These are phyloP conservation scores for Rhizopogon salebrosus DNA, from an alignment of 768 basidiomycete genomes.

Conservation along the genomic window DNA sequence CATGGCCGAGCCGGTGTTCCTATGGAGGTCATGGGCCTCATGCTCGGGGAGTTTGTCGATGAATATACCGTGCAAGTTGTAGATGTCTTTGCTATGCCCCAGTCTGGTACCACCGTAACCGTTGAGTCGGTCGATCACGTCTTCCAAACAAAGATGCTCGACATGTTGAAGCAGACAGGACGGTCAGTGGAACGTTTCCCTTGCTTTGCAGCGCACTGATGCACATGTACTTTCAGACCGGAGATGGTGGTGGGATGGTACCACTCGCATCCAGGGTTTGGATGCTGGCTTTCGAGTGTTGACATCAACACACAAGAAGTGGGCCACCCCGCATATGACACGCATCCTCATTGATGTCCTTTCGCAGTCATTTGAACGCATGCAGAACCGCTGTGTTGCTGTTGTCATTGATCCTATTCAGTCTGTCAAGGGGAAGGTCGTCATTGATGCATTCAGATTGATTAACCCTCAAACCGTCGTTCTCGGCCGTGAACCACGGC, in stretches of 20 bases:
- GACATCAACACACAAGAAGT: constrained; percentile 99
- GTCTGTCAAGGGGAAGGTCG: constrained; percentile 97
- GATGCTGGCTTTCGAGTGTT: constrained; percentile 98
- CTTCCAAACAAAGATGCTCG: constrained; percentile 96
- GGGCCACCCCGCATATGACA: constrained; percentile 12
- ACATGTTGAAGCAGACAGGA: constrained; percentile 99
- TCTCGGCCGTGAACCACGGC: constrained; percentile 89
- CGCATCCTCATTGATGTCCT: constrained; percentile 6
- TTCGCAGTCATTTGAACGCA: constrained; percentile 87
- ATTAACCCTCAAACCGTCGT: constrained; percentile 91
- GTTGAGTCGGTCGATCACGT: constrained; percentile 99
- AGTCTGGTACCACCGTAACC: constrained; percentile 94
- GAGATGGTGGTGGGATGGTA: constrained; percentile 99
- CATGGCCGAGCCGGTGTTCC: constrained; percentile 98
- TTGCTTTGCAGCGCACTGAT: neutral
- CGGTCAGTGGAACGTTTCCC: constrained; percentile 47
- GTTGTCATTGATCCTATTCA: constrained; percentile 99
- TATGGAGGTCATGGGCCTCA: constrained; percentile 99
- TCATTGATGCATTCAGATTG: constrained; percentile 97
- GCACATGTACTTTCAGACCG: constrained; percentile 45
- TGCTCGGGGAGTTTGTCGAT: constrained; percentile 98
- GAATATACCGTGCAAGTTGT: constrained; percentile 93
- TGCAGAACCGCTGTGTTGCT: constrained; percentile 90
- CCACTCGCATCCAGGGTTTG: constrained; percentile 99
- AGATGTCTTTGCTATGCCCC: constrained; percentile 99